Conservation (phyloP, 306 rosid species). For the Vachellia collinsii region DNA sequence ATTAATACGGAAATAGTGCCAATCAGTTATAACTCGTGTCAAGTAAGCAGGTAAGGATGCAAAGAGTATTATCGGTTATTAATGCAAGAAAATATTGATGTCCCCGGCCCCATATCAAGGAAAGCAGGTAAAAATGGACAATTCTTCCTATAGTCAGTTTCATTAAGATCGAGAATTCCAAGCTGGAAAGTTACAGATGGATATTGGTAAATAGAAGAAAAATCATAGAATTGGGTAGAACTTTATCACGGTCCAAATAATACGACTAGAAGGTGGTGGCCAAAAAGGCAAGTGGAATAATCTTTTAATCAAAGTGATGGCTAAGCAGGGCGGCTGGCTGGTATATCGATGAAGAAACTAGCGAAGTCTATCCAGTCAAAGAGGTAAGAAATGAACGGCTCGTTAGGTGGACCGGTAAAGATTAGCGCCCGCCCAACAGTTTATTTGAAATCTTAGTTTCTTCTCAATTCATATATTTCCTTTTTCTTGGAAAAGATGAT, state of each 20-base stretch:
- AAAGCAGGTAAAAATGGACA: neutral
- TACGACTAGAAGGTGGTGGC: neutral
- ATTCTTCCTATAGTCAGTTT: neutral
- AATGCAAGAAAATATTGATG: neutral
- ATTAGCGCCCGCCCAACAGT: neutral
- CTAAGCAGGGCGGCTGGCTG: constrained; percentile 21
- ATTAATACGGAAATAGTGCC: neutral
- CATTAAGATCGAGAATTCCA: neutral
- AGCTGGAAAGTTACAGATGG: neutral
- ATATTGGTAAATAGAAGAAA: neutral
- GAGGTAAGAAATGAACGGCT: neutral
- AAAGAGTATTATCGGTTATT: neutral
- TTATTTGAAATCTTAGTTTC: neutral
- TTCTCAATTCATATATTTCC: neutral
- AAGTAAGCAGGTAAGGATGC: constrained; percentile 4
- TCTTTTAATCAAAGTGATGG: neutral
- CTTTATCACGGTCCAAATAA: neutral
- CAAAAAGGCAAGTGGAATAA: neutral
- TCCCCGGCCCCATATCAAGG: neutral
- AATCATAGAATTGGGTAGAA: neutral
- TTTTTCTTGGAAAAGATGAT: neutral
- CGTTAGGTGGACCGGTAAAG: neutral
- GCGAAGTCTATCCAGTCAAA: neutral
- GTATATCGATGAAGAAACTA: constrained; percentile 14
- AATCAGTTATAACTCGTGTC: neutral